Percentiles rank a stretch among this genome's conserved stretches.
These are phyloP conservation scores for Sarcodon aspratus DNA, from an alignment of 768 basidiomycete species.

Conservation along the genomic window DNA sequence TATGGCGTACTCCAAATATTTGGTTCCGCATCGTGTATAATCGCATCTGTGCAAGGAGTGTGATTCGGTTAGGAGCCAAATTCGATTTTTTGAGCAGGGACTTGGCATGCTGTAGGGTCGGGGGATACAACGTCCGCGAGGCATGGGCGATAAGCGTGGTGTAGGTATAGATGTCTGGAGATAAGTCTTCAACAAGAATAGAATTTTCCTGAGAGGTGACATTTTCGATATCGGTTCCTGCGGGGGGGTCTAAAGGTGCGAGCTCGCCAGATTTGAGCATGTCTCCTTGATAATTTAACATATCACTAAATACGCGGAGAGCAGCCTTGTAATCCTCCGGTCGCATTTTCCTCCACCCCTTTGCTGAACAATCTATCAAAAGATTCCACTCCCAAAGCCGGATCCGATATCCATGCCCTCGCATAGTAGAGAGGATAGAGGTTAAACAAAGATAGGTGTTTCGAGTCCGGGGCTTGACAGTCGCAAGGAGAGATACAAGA, in stretches of 20 bases:
- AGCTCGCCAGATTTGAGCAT: not conserved
- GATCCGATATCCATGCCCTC: constrained; percentile 39
- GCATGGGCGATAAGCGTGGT: constrained; percentile 60
- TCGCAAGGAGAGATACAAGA: constrained; percentile 47
- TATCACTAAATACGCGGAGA: constrained; percentile 49
- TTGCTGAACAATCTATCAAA: constrained; percentile 56
- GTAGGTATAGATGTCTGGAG: constrained; percentile 61
- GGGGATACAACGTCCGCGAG: constrained; percentile 31
- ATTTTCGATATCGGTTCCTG: not conserved
- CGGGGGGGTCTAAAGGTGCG: not conserved
- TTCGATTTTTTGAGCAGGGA: constrained; percentile 43
- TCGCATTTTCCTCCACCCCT: constrained; percentile 49
- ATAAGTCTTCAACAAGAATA: constrained; percentile 6
- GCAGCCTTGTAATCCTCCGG: constrained; percentile 48
- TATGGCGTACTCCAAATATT: constrained; percentile 42
- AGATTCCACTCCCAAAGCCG: constrained; percentile 66
- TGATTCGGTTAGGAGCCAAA: constrained; percentile 46
- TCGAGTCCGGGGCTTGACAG: constrained; percentile 44
- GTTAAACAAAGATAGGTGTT: constrained; percentile 51
- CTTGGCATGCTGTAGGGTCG: constrained; percentile 38
- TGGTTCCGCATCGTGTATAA: constrained; percentile 39
- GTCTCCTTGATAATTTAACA: constrained; percentile 20
- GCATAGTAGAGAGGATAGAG: constrained; percentile 52
- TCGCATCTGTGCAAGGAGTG: constrained; percentile 47
- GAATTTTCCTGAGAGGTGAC: not conserved